Evolutionary conservation across 2,329 filamentous ascomycete genomes (phyloP).

Genomic region (Fulvia fulva): DNA sequence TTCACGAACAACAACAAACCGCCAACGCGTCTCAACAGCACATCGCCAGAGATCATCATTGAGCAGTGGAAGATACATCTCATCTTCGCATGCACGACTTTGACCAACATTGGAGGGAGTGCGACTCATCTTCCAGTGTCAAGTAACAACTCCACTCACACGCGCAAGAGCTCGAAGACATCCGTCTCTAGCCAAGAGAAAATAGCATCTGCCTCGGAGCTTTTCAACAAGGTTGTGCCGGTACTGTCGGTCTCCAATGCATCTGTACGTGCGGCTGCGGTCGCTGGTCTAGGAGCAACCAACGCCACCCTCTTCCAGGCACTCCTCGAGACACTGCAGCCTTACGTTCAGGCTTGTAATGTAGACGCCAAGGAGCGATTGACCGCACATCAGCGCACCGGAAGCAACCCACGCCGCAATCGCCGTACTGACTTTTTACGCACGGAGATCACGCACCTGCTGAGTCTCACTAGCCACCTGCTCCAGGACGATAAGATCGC

Average conservation of each 20-base stretch:
- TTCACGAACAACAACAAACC: constrained; percentile 25
- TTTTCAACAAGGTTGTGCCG: constrained; percentile 90
- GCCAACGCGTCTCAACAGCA: constrained; percentile 51
- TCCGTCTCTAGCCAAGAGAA: constrained; percentile 63
- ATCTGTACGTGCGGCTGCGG: constrained; percentile 83
- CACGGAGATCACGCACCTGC: constrained; percentile 93
- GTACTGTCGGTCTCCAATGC: constrained; percentile 75
- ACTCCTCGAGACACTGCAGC: constrained; percentile 82
- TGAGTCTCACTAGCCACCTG: constrained; percentile 89
- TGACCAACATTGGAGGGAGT: constrained; percentile 67
- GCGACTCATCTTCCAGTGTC: constrained; percentile 53
- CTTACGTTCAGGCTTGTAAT: constrained; percentile 78
- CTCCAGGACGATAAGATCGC: constrained; percentile 73
- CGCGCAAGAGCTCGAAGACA: constrained; percentile 74
- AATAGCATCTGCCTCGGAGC: constrained; percentile 78
- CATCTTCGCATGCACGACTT: constrained; percentile 92
- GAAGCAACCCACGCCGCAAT: constrained; percentile 76
- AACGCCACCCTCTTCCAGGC: constrained; percentile 92
- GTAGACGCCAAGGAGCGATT: constrained; percentile 83
- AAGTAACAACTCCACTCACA: constrained; percentile 63
- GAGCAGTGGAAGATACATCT: constrained; percentile 98
- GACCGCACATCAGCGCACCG: constrained; percentile 70
- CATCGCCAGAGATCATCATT: constrained; percentile 79
- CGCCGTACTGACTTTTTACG: constrained; percentile 80
- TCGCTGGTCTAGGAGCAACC: constrained; percentile 87